A percentile compares a stretch with the other conserved stretches of the same genome.
These are phyloP conservation scores for Gryganskiella cystojenkinii DNA, from an alignment of 192 early-diverging fungal species.

Conservation along the genomic window DNA sequence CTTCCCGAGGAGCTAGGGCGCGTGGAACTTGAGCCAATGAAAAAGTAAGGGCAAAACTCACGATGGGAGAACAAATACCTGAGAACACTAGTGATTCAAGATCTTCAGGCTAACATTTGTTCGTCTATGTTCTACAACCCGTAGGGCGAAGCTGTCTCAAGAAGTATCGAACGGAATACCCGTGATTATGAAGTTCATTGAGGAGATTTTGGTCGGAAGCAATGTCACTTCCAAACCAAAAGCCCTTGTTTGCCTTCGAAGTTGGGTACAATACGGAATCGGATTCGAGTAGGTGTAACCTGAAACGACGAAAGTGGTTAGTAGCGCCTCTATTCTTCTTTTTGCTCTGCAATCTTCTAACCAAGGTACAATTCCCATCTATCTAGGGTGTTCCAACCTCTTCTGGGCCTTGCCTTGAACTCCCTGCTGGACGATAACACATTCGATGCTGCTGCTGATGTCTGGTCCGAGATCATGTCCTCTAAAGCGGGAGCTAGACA, in stretches of 20 bases:
- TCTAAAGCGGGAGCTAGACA: conserved; percentile 48
- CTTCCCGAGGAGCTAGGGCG: conserved; percentile 65
- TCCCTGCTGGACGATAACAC: conserved; percentile 53
- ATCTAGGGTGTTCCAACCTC: conserved; percentile 50
- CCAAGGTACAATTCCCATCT: not conserved
- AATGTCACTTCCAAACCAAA: conserved; percentile 54
- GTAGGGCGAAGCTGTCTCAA: conserved; percentile 31
- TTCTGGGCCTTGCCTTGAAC: conserved; percentile 55
- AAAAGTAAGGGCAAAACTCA: conserved; percentile 44
- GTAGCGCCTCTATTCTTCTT: too few relatives aligned
- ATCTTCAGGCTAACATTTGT: conserved; percentile 31
- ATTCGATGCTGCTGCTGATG: conserved; percentile 65
- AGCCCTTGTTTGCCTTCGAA: conserved; percentile 59
- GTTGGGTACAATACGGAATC: conserved; percentile 67
- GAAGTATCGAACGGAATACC: conserved; percentile 23
- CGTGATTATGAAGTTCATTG: conserved; percentile 28
- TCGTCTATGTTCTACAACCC: conserved; percentile 34
- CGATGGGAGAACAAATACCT: not conserved
- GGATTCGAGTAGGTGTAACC: conserved; percentile 57
- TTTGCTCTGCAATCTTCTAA: not conserved
- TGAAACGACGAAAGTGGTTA: too few relatives aligned
- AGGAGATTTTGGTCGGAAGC: conserved; percentile 26
- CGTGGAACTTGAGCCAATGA: conserved; percentile 54
- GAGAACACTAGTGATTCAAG: not conserved
- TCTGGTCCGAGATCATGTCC: conserved; percentile 63